Evolutionary conservation across 2,329 filamentous ascomycete genomes (phyloP).

Genomic region (Periconia macrospinosa): DNA sequence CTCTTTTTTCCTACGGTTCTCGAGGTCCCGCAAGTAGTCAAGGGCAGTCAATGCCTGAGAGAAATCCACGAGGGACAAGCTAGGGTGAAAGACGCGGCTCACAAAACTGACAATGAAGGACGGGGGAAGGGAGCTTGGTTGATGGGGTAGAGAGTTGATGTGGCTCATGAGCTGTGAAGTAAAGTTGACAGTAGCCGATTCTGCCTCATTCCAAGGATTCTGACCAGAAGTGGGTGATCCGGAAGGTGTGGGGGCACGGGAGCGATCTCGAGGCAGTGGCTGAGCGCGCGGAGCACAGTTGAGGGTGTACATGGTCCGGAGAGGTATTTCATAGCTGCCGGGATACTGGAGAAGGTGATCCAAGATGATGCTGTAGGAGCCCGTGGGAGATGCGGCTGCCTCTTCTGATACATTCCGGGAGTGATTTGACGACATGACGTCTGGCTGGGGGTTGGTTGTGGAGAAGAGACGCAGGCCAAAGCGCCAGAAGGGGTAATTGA

Average conservation of each 20-base stretch:
- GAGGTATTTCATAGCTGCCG: constrained; percentile 65
- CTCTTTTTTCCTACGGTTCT: constrained; percentile 62
- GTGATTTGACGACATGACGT: constrained; percentile 36
- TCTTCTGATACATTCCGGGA: constrained; percentile 44
- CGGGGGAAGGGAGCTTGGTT: constrained; percentile 64
- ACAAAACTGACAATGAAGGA: constrained; percentile 66
- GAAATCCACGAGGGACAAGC: constrained; percentile 64
- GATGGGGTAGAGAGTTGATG: constrained; percentile 60
- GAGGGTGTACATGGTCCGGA: constrained; percentile 69
- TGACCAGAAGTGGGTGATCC: constrained; percentile 31
- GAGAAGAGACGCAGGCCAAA: neutral
- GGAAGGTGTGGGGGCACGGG: constrained; percentile 39
- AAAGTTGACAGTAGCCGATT: constrained; percentile 49
- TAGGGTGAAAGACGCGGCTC: constrained; percentile 59
- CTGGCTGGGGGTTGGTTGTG: neutral
- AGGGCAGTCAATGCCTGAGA: constrained; percentile 66
- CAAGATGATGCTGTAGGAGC: constrained; percentile 39
- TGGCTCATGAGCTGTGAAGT: constrained; percentile 57
- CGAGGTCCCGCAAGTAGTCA: constrained; percentile 67
- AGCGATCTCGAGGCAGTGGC: constrained; percentile 32
- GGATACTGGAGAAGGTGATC: constrained; percentile 61
- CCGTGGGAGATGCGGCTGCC: constrained; percentile 29
- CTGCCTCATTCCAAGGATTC: constrained; percentile 37
- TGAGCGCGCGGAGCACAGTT: constrained; percentile 61
- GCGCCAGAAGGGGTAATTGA: constrained; percentile 1